Evolutionary conservation across 768 basidiomycete species (phyloP).

Genomic region (Lactarius tabidus): DNA sequence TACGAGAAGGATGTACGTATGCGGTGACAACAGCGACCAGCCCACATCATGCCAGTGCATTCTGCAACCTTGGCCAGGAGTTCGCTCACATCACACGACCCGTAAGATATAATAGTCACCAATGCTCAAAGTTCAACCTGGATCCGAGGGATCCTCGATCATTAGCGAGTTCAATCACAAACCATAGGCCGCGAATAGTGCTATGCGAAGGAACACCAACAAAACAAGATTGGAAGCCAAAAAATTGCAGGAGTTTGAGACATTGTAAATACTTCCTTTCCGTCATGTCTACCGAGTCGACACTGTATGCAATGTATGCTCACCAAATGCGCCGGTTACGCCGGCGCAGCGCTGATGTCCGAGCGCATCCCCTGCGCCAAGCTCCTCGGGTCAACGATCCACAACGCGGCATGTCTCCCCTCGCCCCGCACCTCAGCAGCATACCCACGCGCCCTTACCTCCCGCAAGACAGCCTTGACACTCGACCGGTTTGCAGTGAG

Average conservation of each 20-base stretch:
- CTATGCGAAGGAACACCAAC: neutral
- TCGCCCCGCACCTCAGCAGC: conserved; percentile 14
- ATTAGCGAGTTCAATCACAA: neutral
- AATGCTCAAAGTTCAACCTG: neutral
- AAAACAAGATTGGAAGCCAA: neutral
- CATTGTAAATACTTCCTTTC: neutral
- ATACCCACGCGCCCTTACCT: conserved; percentile 45
- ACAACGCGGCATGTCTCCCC: conserved; percentile 42
- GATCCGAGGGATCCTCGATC: neutral
- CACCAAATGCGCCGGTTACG: conserved; percentile 4
- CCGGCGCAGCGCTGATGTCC: conserved; percentile 27
- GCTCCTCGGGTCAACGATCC: conserved; percentile 79
- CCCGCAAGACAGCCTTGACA: conserved; percentile 67
- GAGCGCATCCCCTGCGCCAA: conserved; percentile 58
- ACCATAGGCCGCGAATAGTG: neutral
- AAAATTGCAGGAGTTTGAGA: neutral
- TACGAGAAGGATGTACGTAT: neutral
- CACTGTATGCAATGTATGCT: neutral
- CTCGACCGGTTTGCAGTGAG: conserved; percentile 82
- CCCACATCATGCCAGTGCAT: neutral
- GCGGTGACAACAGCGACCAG: neutral
- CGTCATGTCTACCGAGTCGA: neutral
- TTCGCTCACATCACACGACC: neutral
- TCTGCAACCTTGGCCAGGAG: neutral
- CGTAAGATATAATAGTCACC: no score